These are phyloP conservation scores for Fennellomyces sp. DNA, from an alignment of 371 early-diverging fungal species.

Conservation along the genomic window DNA sequence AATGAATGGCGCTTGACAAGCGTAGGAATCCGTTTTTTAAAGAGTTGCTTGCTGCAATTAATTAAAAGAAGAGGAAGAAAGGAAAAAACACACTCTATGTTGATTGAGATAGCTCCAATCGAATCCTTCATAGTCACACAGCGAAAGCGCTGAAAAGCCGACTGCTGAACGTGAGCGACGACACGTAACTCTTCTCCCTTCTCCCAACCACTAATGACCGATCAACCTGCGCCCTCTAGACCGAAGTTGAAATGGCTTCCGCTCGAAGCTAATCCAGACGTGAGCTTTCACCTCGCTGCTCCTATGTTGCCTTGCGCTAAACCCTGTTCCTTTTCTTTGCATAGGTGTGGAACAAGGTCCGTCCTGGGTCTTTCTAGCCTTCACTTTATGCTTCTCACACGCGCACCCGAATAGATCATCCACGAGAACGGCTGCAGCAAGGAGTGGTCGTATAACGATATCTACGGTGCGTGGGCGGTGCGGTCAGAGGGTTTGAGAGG, in stretches of 20 bases:
- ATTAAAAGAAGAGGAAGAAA: too few relatives aligned
- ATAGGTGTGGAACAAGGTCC: conserved; percentile 71
- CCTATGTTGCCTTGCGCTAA: conserved; percentile 5
- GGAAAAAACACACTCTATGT: too few relatives aligned
- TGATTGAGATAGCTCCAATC: too few relatives aligned
- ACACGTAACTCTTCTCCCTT: too few relatives aligned
- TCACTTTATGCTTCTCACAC: too few relatives aligned
- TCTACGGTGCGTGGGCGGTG: conserved; percentile 61
- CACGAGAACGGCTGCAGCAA: conserved; percentile 59
- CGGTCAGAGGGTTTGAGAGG: too few relatives aligned
- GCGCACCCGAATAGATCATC: conserved; percentile 50
- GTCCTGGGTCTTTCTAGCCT: too few relatives aligned
- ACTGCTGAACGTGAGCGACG: too few relatives aligned
- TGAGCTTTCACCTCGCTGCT: conserved; percentile 23
- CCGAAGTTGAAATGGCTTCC: conserved; percentile 69
- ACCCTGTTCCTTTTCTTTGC: background rate
- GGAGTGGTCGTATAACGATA: conserved; percentile 61
- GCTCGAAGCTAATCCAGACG: conserved; percentile 86
- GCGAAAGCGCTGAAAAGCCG: too few relatives aligned
- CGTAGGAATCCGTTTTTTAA: background rate
- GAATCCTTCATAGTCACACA: too few relatives aligned
- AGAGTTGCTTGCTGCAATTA: background rate
- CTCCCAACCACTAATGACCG: background rate
- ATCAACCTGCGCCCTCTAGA: conserved; percentile 7
- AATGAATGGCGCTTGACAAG: background rate